Conservation (phyloP, 768 basidiomycete genomes). For the Suillus clintonianus region DNA sequence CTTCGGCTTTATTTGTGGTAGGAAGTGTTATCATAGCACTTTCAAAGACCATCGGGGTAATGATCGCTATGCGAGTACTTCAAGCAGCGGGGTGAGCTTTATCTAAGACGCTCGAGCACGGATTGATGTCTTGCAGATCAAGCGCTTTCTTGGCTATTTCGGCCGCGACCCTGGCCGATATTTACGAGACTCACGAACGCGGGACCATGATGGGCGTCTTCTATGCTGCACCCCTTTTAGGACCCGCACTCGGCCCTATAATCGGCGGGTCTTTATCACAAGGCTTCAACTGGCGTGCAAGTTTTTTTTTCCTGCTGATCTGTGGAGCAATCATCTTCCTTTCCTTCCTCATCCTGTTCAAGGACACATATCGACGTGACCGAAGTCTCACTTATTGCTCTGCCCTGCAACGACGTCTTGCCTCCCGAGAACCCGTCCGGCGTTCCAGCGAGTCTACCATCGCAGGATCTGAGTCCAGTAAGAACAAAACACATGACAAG, state of each 20-base stretch:
- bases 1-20: constrained; percentile 52
- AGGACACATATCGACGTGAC: constrained; percentile 81
- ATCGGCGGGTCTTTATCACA: constrained; percentile 70
- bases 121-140: constrained; percentile 41
- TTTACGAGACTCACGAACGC: constrained; percentile 72
- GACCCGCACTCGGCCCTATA: constrained; percentile 71
- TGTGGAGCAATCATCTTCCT: constrained; percentile 55
- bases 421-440: constrained; percentile 21
- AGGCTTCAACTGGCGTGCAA: constrained; percentile 73
- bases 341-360: constrained; percentile 67
- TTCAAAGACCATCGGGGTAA: constrained; percentile 49
- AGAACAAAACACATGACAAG: constrained; percentile 13
- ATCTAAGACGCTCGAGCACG: constrained; percentile 1
- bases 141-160: constrained; percentile 72
- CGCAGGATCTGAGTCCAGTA: constrained; percentile 8
- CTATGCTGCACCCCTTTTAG: constrained; percentile 78
- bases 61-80: constrained; percentile 71
- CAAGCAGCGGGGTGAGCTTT: constrained; percentile 62
- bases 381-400: constrained; percentile 80
- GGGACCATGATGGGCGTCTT: constrained; percentile 83
- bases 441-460: constrained; percentile 22
- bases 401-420: constrained; percentile 50
- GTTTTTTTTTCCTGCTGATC: constrained; percentile 81
- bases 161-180: constrained; percentile 76
- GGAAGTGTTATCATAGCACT: constrained; percentile 60